Conservation (phyloP, 257 asterid genomes). For the Fraxinus americana region DNA sequence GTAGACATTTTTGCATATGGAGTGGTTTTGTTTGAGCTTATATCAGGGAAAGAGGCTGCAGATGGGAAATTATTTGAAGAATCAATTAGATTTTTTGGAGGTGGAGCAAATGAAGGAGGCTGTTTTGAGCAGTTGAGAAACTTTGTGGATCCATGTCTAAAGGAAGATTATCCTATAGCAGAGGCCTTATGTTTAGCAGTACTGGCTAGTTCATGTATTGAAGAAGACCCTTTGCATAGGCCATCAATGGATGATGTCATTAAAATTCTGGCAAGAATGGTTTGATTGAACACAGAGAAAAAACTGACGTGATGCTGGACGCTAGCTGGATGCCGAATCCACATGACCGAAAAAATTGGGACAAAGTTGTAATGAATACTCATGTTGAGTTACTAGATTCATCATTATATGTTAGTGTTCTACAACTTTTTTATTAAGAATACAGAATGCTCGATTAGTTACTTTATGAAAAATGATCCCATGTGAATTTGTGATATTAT, state of each 20-base stretch:
- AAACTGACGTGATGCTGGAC: not conserved
- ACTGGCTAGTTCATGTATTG: conserved; percentile 75
- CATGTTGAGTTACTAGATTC: too few species aligned
- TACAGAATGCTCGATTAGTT: too few species aligned
- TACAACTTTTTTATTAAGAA: too few species aligned
- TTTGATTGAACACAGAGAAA: conserved; percentile 26
- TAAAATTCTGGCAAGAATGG: conserved; percentile 76
- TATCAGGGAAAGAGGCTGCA: conserved; percentile 51
- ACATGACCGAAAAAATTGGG: too few species aligned
- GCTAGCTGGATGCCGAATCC: not conserved
- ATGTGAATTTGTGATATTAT: too few species aligned
- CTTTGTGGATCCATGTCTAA: conserved; percentile 62
- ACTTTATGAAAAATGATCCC: too few species aligned
- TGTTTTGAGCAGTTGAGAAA: conserved; percentile 69
- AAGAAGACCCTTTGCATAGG: conserved; percentile 68
- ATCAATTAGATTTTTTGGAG: conserved; percentile 45
- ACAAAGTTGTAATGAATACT: too few species aligned
- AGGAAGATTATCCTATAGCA: conserved; percentile 68
- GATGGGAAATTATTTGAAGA: conserved; percentile 50
- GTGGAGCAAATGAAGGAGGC: conserved; percentile 53
- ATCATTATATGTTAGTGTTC: too few species aligned
- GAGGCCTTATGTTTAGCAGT: conserved; percentile 78
- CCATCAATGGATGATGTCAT: conserved; percentile 79
- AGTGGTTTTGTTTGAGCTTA: conserved; percentile 57
- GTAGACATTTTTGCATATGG: conserved; percentile 65